Conservation (phyloP, 441 rosid species). For the Francoa sonchifolia region DNA sequence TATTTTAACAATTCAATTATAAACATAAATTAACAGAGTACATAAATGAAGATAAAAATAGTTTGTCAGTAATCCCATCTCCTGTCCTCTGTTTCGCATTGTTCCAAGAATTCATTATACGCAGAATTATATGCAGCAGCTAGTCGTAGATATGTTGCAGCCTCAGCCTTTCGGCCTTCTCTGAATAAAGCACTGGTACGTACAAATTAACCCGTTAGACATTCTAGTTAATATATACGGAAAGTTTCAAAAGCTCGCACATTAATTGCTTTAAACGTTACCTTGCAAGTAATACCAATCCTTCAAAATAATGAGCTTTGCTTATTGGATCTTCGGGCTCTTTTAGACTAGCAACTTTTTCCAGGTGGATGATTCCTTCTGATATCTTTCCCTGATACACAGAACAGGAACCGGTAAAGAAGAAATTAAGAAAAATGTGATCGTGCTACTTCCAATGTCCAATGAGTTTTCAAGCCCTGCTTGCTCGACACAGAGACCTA, state of each 20-base stretch:
- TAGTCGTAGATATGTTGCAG: conserved; percentile 13
- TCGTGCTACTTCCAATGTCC: no score
- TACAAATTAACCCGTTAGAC: no score
- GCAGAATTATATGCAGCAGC: conserved; percentile 11
- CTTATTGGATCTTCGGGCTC: conserved; percentile 13
- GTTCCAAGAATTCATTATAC: conserved; percentile 8
- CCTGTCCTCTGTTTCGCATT: conserved; percentile 11
- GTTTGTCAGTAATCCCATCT: no score
- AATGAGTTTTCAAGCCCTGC: no score
- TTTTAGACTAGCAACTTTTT: conserved; percentile 11
- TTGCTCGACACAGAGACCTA: no score
- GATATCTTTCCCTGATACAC: conserved; percentile 7
- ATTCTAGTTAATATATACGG: no score
- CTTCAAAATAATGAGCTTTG: conserved; percentile 12
- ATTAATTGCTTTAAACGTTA: no score
- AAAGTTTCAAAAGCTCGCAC: no score
- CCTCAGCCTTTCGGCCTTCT: conserved; percentile 13
- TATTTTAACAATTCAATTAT: no score
- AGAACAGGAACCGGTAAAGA: not conserved
- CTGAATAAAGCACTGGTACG: conserved; percentile 13
- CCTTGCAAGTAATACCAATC: conserved; percentile 13
- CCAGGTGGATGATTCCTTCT: conserved; percentile 12
- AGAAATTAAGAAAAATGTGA: no score
- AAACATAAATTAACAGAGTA: no score
- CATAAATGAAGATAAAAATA: no score